Percentiles rank a stretch among this genome's conserved stretches.
Evolutionary conservation across 129 eudicot species (phyloP).

Genomic region (Arctium lappa): DNA sequence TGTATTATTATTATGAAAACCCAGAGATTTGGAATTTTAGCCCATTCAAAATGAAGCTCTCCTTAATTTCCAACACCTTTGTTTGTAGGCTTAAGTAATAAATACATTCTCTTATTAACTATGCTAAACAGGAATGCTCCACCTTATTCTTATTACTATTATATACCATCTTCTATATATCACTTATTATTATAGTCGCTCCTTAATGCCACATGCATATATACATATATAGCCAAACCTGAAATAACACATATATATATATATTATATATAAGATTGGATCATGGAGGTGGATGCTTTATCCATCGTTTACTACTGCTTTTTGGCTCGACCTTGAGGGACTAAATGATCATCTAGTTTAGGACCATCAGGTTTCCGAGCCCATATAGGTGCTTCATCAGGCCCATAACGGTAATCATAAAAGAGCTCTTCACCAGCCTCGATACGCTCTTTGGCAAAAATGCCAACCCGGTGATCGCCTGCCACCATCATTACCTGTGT

Average conservation of each 20-base stretch:
- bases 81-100: not conserved
- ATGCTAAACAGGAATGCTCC: conserved; percentile 5
- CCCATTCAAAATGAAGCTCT: not conserved
- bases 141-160: conserved; percentile 13
- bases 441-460: conserved; percentile 80
- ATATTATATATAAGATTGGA: not conserved
- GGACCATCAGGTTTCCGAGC: conserved; percentile 75
- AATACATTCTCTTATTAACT: not conserved
- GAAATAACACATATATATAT: conserved; percentile 1
- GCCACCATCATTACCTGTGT: conserved; percentile 87
- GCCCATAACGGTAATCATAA: conserved; percentile 92
- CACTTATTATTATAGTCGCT: not conserved
- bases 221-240: conserved; percentile 4
- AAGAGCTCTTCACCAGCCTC: conserved; percentile 90
- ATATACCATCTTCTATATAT: conserved; percentile 10
- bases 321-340: conserved; percentile 76
- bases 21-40: not conserved
- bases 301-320: conserved; percentile 66
- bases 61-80: not conserved
- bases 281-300: not conserved
- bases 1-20: not conserved
- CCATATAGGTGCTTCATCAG: conserved; percentile 85
- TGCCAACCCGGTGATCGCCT: conserved; percentile 98
- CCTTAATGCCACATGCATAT: not conserved
- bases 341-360: conserved; percentile 50